A percentile compares a stretch with the other conserved stretches of the same genome.
phyloP scores from a whole-genome alignment of 257 asterid species.

The Echites panduratus region DNA sequence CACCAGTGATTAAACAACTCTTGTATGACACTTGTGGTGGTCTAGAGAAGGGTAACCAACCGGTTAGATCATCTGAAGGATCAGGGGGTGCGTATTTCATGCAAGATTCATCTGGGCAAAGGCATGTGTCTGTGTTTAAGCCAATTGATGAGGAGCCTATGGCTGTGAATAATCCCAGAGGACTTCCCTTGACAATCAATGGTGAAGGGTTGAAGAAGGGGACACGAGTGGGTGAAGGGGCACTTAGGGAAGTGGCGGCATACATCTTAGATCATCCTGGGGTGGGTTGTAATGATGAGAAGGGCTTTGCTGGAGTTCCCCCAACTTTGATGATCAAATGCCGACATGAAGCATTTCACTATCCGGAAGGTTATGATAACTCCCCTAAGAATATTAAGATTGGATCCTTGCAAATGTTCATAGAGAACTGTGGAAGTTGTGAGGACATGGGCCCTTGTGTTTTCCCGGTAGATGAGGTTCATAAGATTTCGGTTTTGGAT shows the following conservation, averaged over 20 bases:
- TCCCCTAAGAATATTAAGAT: conserved; percentile 29
- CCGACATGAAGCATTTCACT: conserved; percentile 37
- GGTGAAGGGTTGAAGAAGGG: conserved; percentile 85
- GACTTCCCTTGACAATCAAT: conserved; percentile 48
- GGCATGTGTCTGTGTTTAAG: conserved; percentile 55
- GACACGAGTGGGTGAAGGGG: conserved; percentile 79
- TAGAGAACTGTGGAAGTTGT: conserved; percentile 72
- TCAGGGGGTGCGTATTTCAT: conserved; percentile 74
- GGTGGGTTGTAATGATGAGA: conserved; percentile 38
- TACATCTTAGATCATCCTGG: conserved; percentile 64
- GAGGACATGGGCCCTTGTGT: conserved; percentile 70
- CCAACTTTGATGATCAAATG: conserved; percentile 65
- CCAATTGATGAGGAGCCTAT: conserved; percentile 77
- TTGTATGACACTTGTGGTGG: conserved; percentile 47
- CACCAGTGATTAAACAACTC: conserved; percentile 41
- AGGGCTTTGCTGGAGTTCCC: conserved; percentile 75
- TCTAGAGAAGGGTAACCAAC: conserved; percentile 43
- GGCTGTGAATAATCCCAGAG: conserved; percentile 70
- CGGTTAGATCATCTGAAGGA: conserved; percentile 59
- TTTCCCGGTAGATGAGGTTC: conserved; percentile 68
- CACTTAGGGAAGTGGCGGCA: conserved; percentile 70
- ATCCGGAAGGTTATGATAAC: conserved; percentile 31
- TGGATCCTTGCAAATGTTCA: conserved; percentile 72
- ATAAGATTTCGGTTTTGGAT: conserved; percentile 64
- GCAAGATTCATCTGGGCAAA: conserved; percentile 57